Percentiles rank a stretch among this genome's conserved stretches.
These are phyloP conservation scores for Neurospora sp. DNA, from an alignment of 495 filamentous ascomycete genomes.

Conservation along the genomic window DNA sequence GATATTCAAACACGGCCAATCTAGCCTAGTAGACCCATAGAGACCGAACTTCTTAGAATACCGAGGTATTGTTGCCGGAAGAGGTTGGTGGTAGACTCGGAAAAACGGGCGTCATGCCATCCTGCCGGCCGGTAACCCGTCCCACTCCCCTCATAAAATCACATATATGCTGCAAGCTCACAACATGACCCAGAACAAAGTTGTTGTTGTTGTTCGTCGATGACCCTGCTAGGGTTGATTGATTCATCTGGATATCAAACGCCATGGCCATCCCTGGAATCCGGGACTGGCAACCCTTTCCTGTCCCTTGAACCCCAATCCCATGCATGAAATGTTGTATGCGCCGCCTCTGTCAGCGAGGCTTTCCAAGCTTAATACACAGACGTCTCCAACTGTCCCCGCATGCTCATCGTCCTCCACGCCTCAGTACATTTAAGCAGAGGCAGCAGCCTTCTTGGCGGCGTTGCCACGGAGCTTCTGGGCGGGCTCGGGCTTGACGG, in stretches of 20 bases:
- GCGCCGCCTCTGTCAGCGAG: conserved; percentile 4
- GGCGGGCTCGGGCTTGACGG: conserved; percentile 65
- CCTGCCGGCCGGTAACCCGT: not conserved
- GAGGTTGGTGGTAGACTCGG: not conserved
- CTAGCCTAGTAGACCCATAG: not conserved
- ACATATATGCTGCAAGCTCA: conserved; percentile 1
- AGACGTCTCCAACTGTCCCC: conserved; percentile 7
- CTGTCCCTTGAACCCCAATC: conserved; percentile 16
- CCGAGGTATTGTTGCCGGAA: not conserved
- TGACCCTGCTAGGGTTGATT: conserved; percentile 17
- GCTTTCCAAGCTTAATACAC: conserved; percentile 14
- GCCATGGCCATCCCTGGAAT: conserved; percentile 26
- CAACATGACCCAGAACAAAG: not conserved
- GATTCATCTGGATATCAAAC: conserved; percentile 29
- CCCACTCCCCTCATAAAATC: not conserved
- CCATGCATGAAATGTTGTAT: conserved; percentile 11
- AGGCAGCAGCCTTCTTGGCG: conserved; percentile 57
- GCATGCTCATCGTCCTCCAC: conserved; percentile 3
- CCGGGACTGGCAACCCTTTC: conserved; percentile 18
- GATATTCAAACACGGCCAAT: not conserved
- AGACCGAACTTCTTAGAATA: not conserved
- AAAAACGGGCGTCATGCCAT: not conserved
- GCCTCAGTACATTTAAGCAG: conserved; percentile 11
- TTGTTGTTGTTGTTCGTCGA: not conserved
- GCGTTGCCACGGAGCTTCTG: conserved; percentile 70